These are phyloP conservation scores for Cunninghamia lanceolata DNA, from an alignment of 75 land plant species.

Conservation along the genomic window DNA sequence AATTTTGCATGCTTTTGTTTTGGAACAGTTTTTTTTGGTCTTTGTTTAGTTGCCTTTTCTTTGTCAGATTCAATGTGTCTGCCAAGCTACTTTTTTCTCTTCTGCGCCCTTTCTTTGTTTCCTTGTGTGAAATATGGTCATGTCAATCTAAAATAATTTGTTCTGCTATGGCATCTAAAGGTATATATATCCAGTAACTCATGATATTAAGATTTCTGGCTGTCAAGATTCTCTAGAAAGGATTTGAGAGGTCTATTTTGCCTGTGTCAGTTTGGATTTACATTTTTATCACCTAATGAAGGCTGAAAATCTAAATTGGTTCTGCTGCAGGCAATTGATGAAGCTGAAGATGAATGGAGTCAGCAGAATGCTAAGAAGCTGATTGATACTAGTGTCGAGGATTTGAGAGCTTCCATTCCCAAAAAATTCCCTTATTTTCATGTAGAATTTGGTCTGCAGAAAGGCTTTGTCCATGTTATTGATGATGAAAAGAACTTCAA, in stretches of 20 bases:
- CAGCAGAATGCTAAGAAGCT: conserved; percentile 96
- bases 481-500: conserved; percentile 81
- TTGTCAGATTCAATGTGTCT: not conserved
- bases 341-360: conserved; percentile 98
- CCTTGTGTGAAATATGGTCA: no score
- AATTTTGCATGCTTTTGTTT: not conserved
- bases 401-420: conserved; percentile 76
- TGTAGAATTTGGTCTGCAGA: conserved; percentile 89
- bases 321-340: conserved; percentile 85
- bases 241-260: not conserved
- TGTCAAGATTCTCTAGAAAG: not conserved
- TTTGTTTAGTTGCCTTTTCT: not conserved
- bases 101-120: no score
- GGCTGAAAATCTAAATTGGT: not conserved
- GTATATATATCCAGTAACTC: not conserved
- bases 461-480: conserved; percentile 90
- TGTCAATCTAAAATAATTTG: not conserved
- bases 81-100: no score
- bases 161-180: not conserved
- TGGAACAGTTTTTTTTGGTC: no score
- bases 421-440: conserved; percentile 93
- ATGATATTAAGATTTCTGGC: not conserved
- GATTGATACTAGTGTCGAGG: conserved; percentile 78
- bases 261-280: not conserved
- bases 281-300: not conserved